Evolutionary conservation across 805 yeast species (phyloP).

Genomic region (Clavispora asparagi): DNA sequence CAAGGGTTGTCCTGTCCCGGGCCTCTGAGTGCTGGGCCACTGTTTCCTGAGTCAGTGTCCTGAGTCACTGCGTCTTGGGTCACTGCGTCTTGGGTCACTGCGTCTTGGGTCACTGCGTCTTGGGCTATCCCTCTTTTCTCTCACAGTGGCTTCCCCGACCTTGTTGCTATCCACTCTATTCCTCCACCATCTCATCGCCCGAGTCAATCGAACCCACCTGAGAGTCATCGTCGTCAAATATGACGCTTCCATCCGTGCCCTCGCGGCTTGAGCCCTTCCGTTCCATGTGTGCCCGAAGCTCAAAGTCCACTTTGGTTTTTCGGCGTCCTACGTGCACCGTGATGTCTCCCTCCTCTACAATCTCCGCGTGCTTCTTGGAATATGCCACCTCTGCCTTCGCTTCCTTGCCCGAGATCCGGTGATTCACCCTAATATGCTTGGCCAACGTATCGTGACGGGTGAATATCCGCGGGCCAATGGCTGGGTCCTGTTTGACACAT

Average conservation of each 20-base stretch:
- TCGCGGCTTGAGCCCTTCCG: constrained; percentile 18
- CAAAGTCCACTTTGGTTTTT: constrained; percentile 43
- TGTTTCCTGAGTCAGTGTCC: too few species aligned
- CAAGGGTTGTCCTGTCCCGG: too few species aligned
- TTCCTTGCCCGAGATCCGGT: constrained; percentile 41
- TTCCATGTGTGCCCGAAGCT: constrained; percentile 42
- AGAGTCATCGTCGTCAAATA: constrained; percentile 13
- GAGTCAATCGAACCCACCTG: constrained; percentile 12
- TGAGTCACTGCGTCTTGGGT: too few species aligned
- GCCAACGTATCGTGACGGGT: constrained; percentile 93
- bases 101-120: too few species aligned
- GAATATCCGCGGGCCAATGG: constrained; percentile 66
- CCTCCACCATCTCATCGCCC: constrained; percentile 2
- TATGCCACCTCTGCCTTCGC: constrained; percentile 44
- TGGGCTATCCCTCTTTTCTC: too few species aligned
- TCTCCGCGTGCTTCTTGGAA: constrained; percentile 42
- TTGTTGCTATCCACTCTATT: neutral
- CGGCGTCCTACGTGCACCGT: constrained; percentile 43
- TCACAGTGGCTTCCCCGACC: too few species aligned
- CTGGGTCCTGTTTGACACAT: constrained; percentile 67
- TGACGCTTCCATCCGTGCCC: constrained; percentile 12
- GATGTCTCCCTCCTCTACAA: constrained; percentile 44
- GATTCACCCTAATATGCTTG: constrained; percentile 65
- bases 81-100: too few species aligned
- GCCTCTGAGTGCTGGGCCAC: too few species aligned